Evolutionary conservation across 108 stramenopile genomes (phyloP), one percentile per base, ranked within the genome.

Genomic region (Seminavis robusta): DNA sequence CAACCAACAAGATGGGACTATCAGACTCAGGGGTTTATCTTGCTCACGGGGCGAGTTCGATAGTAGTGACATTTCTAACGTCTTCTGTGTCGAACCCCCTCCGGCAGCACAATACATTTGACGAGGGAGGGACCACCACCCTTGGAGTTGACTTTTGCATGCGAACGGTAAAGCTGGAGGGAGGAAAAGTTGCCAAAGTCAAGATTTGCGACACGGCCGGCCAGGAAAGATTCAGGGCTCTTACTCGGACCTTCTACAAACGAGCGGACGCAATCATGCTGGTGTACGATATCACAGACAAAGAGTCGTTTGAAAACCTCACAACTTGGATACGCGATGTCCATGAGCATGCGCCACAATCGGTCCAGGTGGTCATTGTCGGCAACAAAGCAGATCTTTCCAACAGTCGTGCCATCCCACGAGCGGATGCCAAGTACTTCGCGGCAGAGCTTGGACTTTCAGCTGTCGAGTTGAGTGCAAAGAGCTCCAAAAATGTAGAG

Each of bases 141-240:
- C 98, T 99, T 69, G 98, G 98, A 24, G 98, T 99, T 8, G 98
- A 99, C 77, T 99, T 99, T 77, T 88, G 95, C 52, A 97, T 98
- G 58, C 88, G 95, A 43, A 97, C 95, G 5, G 94, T 97, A 16
- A 95, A 96, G 57, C 82, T 98, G 29, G 94, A 98, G 41, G 92
- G 82, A 45, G 36, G 36, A 37, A 95, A 96, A 78, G 90, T 86
- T n/a, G 90, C 94, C 58, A 97, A 98, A 69, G 75, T 96, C n/a
- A 96, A 98, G 48, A 98, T 98, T 62, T 98, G 97, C 96, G 97
- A 98, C 67, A 98, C 96, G 9, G 97, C 97, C 16, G 97, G 97
- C 11, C 97, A 98, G 59, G 97, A 98, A 68, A 85, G 97, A 31
- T 99, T 98, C 74, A 88, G 98, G 43, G 96, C 97, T 4, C 98